A percentile compares a stretch with the other conserved stretches of the same genome.
phyloP scores from a whole-genome alignment of 768 basidiomycete species.

The Rhizopogon sp. region DNA sequence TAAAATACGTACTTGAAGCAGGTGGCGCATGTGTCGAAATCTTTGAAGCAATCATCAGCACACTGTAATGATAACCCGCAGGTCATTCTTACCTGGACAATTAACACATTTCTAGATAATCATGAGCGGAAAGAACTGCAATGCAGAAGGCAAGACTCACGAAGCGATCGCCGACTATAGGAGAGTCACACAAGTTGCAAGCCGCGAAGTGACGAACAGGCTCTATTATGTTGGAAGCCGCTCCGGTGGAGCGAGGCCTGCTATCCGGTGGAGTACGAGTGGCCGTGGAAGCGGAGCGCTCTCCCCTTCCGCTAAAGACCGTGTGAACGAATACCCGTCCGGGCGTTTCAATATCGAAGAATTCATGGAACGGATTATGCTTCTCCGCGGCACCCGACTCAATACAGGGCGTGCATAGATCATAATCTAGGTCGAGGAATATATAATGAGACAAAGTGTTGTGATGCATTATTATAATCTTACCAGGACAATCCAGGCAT shows the following conservation, averaged over 20 bases:
- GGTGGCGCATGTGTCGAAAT: slow-evolving; percentile 69
- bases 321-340: slow-evolving; percentile 64
- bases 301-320: slow-evolving; percentile 40
- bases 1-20: slow-evolving; percentile 56
- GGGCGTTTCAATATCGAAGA: slow-evolving; percentile 64
- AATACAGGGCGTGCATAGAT: slow-evolving; percentile 62
- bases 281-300: slow-evolving; percentile 13
- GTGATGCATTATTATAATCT: slow-evolving; percentile 10
- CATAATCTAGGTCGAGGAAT: slow-evolving; percentile 49
- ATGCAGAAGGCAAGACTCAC: slow-evolving; percentile 36
- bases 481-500: slow-evolving; percentile 73
- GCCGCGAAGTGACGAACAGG: slow-evolving; percentile 54
- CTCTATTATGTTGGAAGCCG: background rate
- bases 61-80: background rate
- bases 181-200: slow-evolving; percentile 75
- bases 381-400: slow-evolving; percentile 39
- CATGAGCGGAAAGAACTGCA: slow-evolving; percentile 1
- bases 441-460: background rate
- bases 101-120: slow-evolving; percentile 65
- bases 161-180: slow-evolving; percentile 67
- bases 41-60: slow-evolving; percentile 22
- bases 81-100: slow-evolving; percentile 45
- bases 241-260: background rate
- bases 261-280: slow-evolving; percentile 1
- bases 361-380: slow-evolving; percentile 64